These are phyloP conservation scores for Phymatotrichopsis omnivora DNA, from an alignment of 2,329 filamentous ascomycete species.

Conservation along the genomic window DNA sequence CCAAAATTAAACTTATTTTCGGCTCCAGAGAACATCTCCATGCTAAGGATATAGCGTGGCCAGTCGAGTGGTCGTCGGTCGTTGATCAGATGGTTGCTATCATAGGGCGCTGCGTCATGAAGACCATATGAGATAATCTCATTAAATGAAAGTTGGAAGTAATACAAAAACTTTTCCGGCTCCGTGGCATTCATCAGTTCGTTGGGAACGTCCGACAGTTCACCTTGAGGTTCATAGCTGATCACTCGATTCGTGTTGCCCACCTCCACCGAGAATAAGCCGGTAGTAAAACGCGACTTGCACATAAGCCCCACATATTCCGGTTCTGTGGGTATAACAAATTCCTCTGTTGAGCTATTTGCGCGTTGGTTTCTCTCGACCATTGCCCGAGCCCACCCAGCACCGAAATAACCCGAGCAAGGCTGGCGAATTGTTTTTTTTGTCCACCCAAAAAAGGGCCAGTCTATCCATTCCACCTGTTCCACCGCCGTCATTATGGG, in stretches of 20 bases:
- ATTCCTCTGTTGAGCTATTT: no score
- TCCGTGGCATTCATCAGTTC: conserved; percentile 5
- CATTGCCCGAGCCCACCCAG: conserved; percentile 2
- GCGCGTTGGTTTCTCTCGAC: no score
- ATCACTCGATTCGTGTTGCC: neutral
- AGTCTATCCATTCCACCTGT: no score
- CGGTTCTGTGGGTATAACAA: neutral
- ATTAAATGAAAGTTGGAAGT: no score
- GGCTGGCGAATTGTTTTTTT: no score
- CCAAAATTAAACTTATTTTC: no score
- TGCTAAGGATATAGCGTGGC: no score
- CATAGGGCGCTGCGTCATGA: no score
- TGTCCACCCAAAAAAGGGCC: no score
- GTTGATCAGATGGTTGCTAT: neutral
- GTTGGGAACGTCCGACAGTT: conserved; percentile 1
- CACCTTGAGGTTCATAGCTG: neutral
- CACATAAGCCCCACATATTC: conserved; percentile 2
- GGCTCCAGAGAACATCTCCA: no score
- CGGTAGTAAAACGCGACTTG: conserved; percentile 2
- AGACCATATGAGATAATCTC: neutral
- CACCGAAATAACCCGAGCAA: conserved; percentile 4
- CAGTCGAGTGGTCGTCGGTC: conserved; percentile 3
- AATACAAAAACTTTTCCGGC: conserved; percentile 1
- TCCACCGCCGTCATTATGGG: no score
- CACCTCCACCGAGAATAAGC: neutral